phyloP scores from a whole-genome alignment of 129 eudicot genomes.

The Helianthus annuus region HanXRQr2.0-SUNRISE NC_035433.2:116014157-116014656 shows the following conservation, averaged over 20 bases:
- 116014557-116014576: not conserved
- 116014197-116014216: slow-evolving; percentile 58
- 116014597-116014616: not conserved
- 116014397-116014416: not conserved
- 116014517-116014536: slow-evolving; percentile 62
- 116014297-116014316: slow-evolving; percentile 62
- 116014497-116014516: slow-evolving; percentile 93
- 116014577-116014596: not conserved
- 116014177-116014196: slow-evolving; percentile 70
- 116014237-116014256: not conserved
- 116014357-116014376: not conserved
- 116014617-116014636: not conserved
- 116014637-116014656: not conserved
- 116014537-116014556: not conserved
- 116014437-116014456: slow-evolving; percentile 54
- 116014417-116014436: slow-evolving; percentile 72
- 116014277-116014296: slow-evolving; percentile 73
- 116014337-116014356: slow-evolving; percentile 48
- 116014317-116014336: slow-evolving; percentile 53
- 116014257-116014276: slow-evolving; percentile 42
- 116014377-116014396: not conserved
- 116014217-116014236: slow-evolving; percentile 6
- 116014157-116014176: slow-evolving; percentile 74
- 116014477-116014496: slow-evolving; percentile 85
- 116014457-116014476: slow-evolving; percentile 38